Percentiles rank a stretch among this genome's conserved stretches.
Evolutionary conservation across 2,329 filamentous ascomycete genomes (phyloP).

Genomic region (Paraconiothyrium brasiliense): DNA sequence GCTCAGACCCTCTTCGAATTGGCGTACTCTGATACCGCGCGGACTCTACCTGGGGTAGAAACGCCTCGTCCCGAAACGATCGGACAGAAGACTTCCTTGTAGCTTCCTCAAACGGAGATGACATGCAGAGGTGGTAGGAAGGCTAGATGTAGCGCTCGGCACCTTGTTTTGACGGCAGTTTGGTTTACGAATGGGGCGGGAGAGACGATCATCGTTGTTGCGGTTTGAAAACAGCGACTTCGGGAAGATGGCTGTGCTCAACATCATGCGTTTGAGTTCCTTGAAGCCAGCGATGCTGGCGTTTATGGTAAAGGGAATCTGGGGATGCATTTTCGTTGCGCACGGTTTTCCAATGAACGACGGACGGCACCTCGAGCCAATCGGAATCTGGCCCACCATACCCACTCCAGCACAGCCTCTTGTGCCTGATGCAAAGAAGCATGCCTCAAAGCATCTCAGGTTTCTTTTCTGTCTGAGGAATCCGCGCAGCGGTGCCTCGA

Average conservation of each 20-base stretch:
- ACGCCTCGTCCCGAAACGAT: slow-evolving; percentile 34
- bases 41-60: slow-evolving; percentile 24
- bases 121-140: slow-evolving; percentile 23
- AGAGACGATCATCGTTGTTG: slow-evolving; percentile 22
- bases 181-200: slow-evolving; percentile 33
- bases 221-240: slow-evolving; percentile 31
- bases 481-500: slow-evolving; percentile 8
- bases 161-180: slow-evolving; percentile 28
- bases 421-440: slow-evolving; percentile 10
- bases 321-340: slow-evolving; percentile 4
- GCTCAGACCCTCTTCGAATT: slow-evolving; percentile 15
- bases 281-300: slow-evolving; percentile 1
- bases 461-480: slow-evolving; percentile 36
- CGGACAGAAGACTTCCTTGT: slow-evolving; percentile 23
- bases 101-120: slow-evolving; percentile 23
- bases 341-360: slow-evolving; percentile 9
- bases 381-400: slow-evolving; percentile 15
- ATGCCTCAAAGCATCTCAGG: slow-evolving; percentile 28
- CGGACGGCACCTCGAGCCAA: slow-evolving; percentile 19
- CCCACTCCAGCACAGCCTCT: slow-evolving; percentile 23
- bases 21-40: slow-evolving; percentile 30
- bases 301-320: background rate
- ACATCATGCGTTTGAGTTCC: slow-evolving; percentile 38
- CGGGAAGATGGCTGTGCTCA: slow-evolving; percentile 14
- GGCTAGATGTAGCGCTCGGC: slow-evolving; percentile 18